These are phyloP conservation scores for Chlamydomonas eustigma DNA, from an alignment of 139 green algal genomes.

Conservation along the genomic window DNA sequence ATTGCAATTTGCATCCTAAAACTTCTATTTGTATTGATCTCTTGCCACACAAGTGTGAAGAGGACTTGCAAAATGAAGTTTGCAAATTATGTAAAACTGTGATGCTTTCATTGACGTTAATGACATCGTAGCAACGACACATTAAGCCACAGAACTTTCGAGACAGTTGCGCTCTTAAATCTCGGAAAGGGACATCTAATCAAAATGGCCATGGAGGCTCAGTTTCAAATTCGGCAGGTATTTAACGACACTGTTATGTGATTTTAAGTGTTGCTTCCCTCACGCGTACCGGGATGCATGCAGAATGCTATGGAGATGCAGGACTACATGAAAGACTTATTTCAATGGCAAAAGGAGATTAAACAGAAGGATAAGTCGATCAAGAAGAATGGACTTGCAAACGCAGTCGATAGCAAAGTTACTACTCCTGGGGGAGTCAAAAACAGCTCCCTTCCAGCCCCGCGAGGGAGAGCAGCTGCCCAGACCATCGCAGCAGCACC, in stretches of 20 bases:
- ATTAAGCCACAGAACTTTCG: too few species aligned
- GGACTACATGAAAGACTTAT: slow-evolving; percentile 60
- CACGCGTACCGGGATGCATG: background rate
- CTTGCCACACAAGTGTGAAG: too few species aligned
- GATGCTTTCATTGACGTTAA: too few species aligned
- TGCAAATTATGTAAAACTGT: too few species aligned
- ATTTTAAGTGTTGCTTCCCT: background rate
- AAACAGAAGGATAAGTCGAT: slow-evolving; percentile 45
- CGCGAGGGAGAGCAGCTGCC: slow-evolving; percentile 19
- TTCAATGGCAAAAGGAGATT: slow-evolving; percentile 47
- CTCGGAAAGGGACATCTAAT: too few species aligned
- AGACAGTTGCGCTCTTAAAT: too few species aligned
- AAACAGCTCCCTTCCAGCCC: slow-evolving; percentile 14
- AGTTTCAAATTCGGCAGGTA: slow-evolving; percentile 14
- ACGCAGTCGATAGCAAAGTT: background rate
- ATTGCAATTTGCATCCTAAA: too few species aligned
- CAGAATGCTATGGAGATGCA: slow-evolving; percentile 61
- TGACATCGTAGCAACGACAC: too few species aligned
- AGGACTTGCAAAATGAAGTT: too few species aligned
- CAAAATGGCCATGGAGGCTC: slow-evolving; percentile 9
- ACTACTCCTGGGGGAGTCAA: background rate
- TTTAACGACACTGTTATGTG: background rate
- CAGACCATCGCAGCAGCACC: slow-evolving; percentile 23
- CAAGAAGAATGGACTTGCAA: background rate
- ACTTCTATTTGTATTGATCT: too few species aligned